phyloP scores from a whole-genome alignment of 2,329 filamentous ascomycete genomes.

The Aspergillus sp. region DNA sequence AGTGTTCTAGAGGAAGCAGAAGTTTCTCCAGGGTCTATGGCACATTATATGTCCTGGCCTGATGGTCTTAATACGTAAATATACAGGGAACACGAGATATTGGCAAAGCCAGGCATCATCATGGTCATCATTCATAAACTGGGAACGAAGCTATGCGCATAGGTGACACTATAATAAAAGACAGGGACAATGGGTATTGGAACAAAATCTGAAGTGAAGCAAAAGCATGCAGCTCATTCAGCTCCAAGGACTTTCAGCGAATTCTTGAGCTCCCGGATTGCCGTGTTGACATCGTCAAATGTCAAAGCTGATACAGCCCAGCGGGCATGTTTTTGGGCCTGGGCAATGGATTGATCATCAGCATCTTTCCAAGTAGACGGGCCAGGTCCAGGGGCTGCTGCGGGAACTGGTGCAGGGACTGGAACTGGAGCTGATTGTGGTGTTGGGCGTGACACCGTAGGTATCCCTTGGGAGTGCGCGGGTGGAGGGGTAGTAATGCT shows the following conservation, averaged over 20 bases:
- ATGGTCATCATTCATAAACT: neutral
- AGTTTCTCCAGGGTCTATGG: no score
- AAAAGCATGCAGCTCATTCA: constrained; percentile 28
- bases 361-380: constrained; percentile 23
- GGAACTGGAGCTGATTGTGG: constrained; percentile 9
- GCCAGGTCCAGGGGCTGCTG: constrained; percentile 5
- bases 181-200: neutral
- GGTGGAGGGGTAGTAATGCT: constrained; percentile 11
- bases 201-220: neutral
- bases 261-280: constrained; percentile 70
- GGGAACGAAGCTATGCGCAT: neutral
- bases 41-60: no score
- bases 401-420: constrained; percentile 19
- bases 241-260: constrained; percentile 66
- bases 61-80: no score
- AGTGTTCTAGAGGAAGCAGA: no score
- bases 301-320: constrained; percentile 96
- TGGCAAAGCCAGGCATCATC: no score
- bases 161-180: no score
- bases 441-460: constrained; percentile 14
- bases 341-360: constrained; percentile 65
- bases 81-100: no score
- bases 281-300: constrained; percentile 90
- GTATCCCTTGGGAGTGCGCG: constrained; percentile 11
- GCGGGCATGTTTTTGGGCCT: constrained; percentile 89